These are phyloP conservation scores for Babesia bigemina DNA, from an alignment of 169 alveolate species.

Conservation along the genomic window DNA sequence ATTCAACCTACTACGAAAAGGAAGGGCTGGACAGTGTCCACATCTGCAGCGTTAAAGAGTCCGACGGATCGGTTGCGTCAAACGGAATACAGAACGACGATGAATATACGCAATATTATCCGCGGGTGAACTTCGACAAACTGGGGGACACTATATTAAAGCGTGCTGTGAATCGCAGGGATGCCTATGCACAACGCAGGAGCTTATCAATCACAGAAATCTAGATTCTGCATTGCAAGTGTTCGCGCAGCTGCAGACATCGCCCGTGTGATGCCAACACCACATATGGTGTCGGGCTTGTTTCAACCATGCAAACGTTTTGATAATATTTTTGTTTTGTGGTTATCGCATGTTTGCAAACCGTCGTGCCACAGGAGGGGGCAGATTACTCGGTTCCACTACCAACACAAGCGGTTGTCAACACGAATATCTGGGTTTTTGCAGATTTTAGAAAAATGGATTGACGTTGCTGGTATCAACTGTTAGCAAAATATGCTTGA, in stretches of 20 bases:
- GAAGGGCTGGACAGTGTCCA: constrained; percentile 59
- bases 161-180: constrained; percentile 1
- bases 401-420: no score
- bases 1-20: constrained; percentile 27
- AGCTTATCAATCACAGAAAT: background rate
- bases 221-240: background rate
- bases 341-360: no score
- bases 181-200: background rate
- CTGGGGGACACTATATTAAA: constrained; percentile 39
- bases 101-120: constrained; percentile 60
- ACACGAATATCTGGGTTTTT: no score
- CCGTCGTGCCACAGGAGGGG: no score
- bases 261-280: no score
- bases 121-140: constrained; percentile 48
- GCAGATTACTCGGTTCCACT: no score
- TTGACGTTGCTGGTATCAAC: no score
- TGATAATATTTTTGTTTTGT: no score
- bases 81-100: background rate
- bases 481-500: no score
- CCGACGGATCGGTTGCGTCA: background rate
- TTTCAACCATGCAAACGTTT: no score
- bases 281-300: no score
- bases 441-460: no score
- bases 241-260: background rate
- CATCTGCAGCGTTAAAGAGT: constrained; percentile 38